A percentile compares a stretch with the other conserved stretches of the same genome.
Conservation (phyloP, 225 moss, liverwort and hornwort species). For the Lunularia cruciata region DNA sequence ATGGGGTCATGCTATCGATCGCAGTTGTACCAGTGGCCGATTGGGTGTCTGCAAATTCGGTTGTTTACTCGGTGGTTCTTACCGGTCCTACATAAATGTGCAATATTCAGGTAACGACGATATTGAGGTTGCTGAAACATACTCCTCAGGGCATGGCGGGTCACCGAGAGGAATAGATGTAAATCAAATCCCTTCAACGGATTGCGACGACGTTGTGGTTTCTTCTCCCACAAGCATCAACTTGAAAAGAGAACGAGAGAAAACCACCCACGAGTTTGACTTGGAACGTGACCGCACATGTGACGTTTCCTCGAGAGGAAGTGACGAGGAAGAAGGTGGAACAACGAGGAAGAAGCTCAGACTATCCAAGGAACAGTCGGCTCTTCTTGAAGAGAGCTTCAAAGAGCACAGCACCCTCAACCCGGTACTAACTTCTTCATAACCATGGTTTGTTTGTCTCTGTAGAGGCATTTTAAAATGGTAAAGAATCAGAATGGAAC, state of each 20-base stretch:
- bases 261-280: conserved; percentile 74
- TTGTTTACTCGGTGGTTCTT: no score
- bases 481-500: no score
- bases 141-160: conserved; percentile 62
- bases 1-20: background rate
- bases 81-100: no score
- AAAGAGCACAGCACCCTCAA: conserved; percentile 96
- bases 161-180: conserved; percentile 85
- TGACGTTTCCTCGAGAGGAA: conserved; percentile 79
- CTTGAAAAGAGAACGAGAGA: conserved; percentile 81
- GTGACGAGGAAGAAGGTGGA: conserved; percentile 93
- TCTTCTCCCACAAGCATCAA: conserved; percentile 72
- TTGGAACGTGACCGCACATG: conserved; percentile 70
- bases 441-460: background rate
- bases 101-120: conserved; percentile 67
- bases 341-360: conserved; percentile 92
- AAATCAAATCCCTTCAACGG: conserved; percentile 92
- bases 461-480: background rate
- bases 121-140: conserved; percentile 72
- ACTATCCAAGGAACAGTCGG: conserved; percentile 91
- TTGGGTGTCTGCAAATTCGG: background rate
- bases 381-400: conserved; percentile 88
- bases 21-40: background rate
- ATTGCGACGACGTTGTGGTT: conserved; percentile 74
- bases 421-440: conserved; percentile 42